phyloP scores from a whole-genome alignment of 2,329 filamentous ascomycete species.

The Fusarium sulawesiense region DNA sequence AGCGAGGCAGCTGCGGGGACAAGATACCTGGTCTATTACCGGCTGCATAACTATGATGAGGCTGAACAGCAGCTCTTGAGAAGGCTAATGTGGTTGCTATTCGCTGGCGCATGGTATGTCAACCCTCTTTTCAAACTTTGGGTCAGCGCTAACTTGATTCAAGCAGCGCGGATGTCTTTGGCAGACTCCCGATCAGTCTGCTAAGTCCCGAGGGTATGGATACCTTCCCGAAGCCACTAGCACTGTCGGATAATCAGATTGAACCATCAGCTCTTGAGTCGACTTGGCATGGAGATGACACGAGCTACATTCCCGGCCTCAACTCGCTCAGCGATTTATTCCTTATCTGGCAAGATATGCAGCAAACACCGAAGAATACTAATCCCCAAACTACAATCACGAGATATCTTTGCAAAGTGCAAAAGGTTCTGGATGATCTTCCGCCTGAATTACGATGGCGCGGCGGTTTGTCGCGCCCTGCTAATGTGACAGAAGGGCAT shows the following conservation, averaged over 20 bases:
- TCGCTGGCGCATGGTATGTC: slow-evolving; percentile 46
- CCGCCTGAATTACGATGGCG: slow-evolving; percentile 52
- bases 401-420: slow-evolving; percentile 39
- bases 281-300: slow-evolving; percentile 50
- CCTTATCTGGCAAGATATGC: slow-evolving; percentile 49
- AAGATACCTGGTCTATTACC: slow-evolving; percentile 48
- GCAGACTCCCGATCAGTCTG: slow-evolving; percentile 43
- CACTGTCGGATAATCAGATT: slow-evolving; percentile 48
- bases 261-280: slow-evolving; percentile 34
- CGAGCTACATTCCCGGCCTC: slow-evolving; percentile 50
- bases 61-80: slow-evolving; percentile 49
- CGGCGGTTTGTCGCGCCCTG: slow-evolving; percentile 49
- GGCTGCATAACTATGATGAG: slow-evolving; percentile 34
- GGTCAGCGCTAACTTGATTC: neutral
- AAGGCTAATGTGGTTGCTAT: slow-evolving; percentile 51
- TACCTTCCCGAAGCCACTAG: slow-evolving; percentile 40
- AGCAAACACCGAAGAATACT: slow-evolving; percentile 18
- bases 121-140: neutral
- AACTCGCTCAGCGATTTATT: slow-evolving; percentile 51
- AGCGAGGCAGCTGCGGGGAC: slow-evolving; percentile 47
- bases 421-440: slow-evolving; percentile 48
- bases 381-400: slow-evolving; percentile 22
- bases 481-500: slow-evolving; percentile 49
- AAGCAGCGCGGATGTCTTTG: slow-evolving; percentile 48
- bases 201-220: slow-evolving; percentile 41